Conservation (phyloP, 2,329 filamentous ascomycete species). For the Clarireedia hainanense region DNA sequence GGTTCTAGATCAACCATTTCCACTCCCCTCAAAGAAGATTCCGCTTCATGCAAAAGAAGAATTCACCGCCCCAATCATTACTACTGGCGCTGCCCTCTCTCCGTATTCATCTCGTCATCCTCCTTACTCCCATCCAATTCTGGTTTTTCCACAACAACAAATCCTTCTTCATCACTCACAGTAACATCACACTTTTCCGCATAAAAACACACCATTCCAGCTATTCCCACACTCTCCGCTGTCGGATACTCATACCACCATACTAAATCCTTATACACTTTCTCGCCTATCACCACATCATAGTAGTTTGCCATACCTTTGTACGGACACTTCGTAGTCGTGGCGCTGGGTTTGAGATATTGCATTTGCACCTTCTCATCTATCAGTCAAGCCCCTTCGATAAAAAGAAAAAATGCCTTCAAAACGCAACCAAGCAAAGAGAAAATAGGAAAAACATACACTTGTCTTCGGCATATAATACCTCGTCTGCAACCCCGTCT, state of each 20-base stretch:
- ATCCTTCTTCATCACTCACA: not conserved
- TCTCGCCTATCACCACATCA: constrained; percentile 39
- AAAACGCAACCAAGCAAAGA: not conserved
- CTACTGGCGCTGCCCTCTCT: too few relatives aligned
- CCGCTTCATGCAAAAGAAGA: too few relatives aligned
- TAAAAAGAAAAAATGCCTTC: not conserved
- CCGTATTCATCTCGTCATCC: too few relatives aligned
- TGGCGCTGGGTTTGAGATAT: constrained; percentile 33
- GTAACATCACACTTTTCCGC: constrained; percentile 45
- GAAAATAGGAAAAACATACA: not conserved
- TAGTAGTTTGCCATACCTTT: constrained; percentile 59
- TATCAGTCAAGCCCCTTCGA: not conserved
- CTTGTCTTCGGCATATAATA: constrained; percentile 49
- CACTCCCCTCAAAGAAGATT: too few relatives aligned
- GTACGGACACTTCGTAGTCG: constrained; percentile 53
- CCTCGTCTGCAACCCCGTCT: constrained; percentile 49
- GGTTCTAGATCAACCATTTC: too few relatives aligned
- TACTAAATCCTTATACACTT: constrained; percentile 41
- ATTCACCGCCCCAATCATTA: too few relatives aligned
- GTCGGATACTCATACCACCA: constrained; percentile 56
- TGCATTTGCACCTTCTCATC: constrained; percentile 34
- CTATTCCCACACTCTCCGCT: constrained; percentile 45
- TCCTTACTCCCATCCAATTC: too few relatives aligned
- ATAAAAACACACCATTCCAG: constrained; percentile 53
- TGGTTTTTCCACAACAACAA: not conserved